Base-by-base conservation (phyloP, 805 yeast genomes). In the Candida ovalis region DNA sequence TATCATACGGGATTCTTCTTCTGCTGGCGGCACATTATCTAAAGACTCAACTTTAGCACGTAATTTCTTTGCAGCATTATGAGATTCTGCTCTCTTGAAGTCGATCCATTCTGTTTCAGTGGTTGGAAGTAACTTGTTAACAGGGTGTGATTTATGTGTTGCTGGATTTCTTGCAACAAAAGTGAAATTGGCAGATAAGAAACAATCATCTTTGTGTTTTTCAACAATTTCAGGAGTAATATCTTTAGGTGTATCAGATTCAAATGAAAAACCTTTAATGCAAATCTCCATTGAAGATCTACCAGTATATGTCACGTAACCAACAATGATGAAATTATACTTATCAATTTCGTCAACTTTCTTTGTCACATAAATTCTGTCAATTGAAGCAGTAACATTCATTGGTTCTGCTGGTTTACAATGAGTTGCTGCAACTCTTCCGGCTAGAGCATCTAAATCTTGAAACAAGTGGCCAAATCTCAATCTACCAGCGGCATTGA, bases 391-490 rank as follows among this genome's bases (percentile, higher is more conserved):
- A 9, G 98, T 91, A 39, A 91, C 98, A 63, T 91, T 86, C 67
- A 90, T 89, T 10, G 98, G 97, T 63, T 87, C 90, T 0, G 96
- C 95, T 0, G 98, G 98, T n/a, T 86, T 76, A 68, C 96, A 88
- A 65, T 91, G 97, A 61, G 87, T 78, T 66, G 90, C 87, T 21
- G 96, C 96, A 59, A 91, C 90, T 62, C 92, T 82, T 32, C 97
- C 98, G 2, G 97, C 96, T 51, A 91, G 72, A 4, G 96, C 91
- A 63, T 91, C 98, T 60, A 91, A 73, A 68, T 91, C 98, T 72
- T 91, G 97, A 68, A 91, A 91, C 54, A 91, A 74, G 66, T 90
- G 96, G 37, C 97, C 98, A 58, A 88, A 88, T 61, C 97, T 76
- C 61, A 90, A 75, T 54, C 96, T 77, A n/a, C 97, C 97, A 49